Evolutionary conservation across 768 basidiomycete species (phyloP).

Genomic region (Tremella fuciformis): DNA sequence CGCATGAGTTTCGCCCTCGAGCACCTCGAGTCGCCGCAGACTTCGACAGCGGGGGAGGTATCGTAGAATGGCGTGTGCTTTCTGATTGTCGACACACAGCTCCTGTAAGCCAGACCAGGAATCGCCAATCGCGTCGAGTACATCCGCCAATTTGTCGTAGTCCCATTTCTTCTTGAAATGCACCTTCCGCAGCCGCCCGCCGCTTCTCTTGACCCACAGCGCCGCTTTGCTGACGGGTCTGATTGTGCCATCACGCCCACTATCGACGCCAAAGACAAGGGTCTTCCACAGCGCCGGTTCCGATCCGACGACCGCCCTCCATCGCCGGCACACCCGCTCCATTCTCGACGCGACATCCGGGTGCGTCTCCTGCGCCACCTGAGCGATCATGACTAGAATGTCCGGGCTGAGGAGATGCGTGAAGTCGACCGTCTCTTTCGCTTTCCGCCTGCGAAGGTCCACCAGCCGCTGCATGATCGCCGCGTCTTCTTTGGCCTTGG

Average conservation of each 20-base stretch:
- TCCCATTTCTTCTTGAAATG: background rate
- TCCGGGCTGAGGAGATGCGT: conserved; percentile 8
- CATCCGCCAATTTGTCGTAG: too few species aligned
- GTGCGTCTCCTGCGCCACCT: conserved; percentile 13
- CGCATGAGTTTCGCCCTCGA: too few species aligned
- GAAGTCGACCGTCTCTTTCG: conserved; percentile 7
- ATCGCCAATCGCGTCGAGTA: background rate
- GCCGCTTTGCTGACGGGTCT: background rate
- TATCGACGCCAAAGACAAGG: conserved; percentile 7
- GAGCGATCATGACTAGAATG: conserved; percentile 16
- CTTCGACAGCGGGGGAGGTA: too few species aligned
- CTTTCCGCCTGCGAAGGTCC: background rate
- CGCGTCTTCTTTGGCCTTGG: background rate
- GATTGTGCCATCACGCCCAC: background rate
- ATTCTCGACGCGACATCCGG: conserved; percentile 10
- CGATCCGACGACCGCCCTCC: conserved; percentile 9
- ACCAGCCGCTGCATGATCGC: background rate
- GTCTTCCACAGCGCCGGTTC: conserved; percentile 14
- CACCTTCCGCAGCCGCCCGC: background rate
- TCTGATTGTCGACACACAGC: conserved; percentile 11
- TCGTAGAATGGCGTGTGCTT: conserved; percentile 3
- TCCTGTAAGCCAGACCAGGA: conserved; percentile 6
- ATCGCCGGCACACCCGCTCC: conserved; percentile 14
- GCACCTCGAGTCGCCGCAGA: too few species aligned
- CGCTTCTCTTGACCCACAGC: conserved; percentile 9